Percentiles rank a stretch among this genome's conserved stretches.
Evolutionary conservation across 208 protist genomes (phyloP).

Genomic region (Acanthamoeba rhysodes): DNA sequence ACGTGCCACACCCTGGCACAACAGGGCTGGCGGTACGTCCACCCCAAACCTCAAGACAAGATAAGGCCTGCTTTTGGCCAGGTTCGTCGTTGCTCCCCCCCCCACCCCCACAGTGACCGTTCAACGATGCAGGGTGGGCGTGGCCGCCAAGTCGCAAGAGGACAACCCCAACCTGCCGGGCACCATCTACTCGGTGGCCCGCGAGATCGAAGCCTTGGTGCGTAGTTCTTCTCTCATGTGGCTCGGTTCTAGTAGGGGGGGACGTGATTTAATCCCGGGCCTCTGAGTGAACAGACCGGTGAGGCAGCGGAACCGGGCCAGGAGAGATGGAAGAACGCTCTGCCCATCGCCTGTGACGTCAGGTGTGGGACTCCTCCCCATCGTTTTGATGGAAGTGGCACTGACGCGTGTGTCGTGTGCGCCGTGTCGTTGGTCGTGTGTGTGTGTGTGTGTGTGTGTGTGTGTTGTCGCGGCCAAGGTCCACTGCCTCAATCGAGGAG

Average conservation of each 20-base stretch:
- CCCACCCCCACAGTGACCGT: background rate
- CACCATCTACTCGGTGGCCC: constrained; percentile 46
- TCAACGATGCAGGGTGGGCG: background rate
- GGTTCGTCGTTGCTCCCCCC: too few species aligned
- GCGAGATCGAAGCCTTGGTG: background rate
- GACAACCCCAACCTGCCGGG: background rate
- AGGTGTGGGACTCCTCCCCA: background rate
- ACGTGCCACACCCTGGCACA: background rate
- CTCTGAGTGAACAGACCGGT: too few species aligned
- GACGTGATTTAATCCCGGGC: too few species aligned
- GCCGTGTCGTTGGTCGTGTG: too few species aligned
- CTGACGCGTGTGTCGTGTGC: too few species aligned
- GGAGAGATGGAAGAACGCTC: background rate
- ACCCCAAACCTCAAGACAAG: too few species aligned
- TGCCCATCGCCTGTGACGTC: constrained; percentile 26
- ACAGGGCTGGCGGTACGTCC: background rate
- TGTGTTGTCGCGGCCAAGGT: background rate
- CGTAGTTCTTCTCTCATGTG: background rate
- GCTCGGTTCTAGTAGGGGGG: too few species aligned
- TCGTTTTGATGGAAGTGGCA: too few species aligned
- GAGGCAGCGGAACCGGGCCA: background rate
- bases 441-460: too few species aligned
- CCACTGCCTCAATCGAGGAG: background rate
- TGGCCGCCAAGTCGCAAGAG: constrained; percentile 35
- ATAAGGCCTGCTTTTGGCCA: too few species aligned